These are phyloP conservation scores for Arachnomyces sp. DNA, from an alignment of 2,329 filamentous ascomycete species.

Conservation along the genomic window DNA sequence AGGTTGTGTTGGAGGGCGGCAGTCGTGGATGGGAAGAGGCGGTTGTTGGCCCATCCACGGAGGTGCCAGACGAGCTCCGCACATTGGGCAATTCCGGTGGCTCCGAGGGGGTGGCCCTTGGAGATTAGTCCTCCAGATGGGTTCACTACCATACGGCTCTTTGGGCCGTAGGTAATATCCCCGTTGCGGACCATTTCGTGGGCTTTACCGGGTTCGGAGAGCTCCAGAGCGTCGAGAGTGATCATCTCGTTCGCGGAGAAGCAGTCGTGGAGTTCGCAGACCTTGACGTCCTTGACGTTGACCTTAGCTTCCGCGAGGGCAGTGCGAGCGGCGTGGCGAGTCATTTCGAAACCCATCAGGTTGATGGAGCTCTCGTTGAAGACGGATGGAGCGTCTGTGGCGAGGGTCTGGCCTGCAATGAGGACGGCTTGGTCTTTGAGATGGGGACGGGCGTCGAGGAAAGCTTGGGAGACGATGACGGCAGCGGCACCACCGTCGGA, in stretches of 20 bases:
- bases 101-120: slow-evolving; percentile 90
- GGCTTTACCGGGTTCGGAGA: slow-evolving; percentile 70
- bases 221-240: slow-evolving; percentile 74
- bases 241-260: slow-evolving; percentile 95
- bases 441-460: slow-evolving; percentile 76
- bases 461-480: slow-evolving; percentile 78
- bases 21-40: slow-evolving; percentile 58
- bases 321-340: slow-evolving; percentile 55
- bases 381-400: slow-evolving; percentile 72
- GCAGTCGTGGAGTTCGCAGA: slow-evolving; percentile 93
- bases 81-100: slow-evolving; percentile 90
- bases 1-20: slow-evolving; percentile 86
- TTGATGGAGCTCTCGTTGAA: slow-evolving; percentile 79
- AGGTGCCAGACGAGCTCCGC: slow-evolving; percentile 94
- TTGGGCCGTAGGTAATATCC: slow-evolving; percentile 84
- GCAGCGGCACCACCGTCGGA: slow-evolving; percentile 86
- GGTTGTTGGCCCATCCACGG: slow-evolving; percentile 91
- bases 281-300: slow-evolving; percentile 59
- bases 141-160: slow-evolving; percentile 62
- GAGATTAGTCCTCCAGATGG: slow-evolving; percentile 90
- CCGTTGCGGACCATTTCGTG: slow-evolving; percentile 82
- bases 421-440: slow-evolving; percentile 74
- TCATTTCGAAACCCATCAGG: slow-evolving; percentile 84
- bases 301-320: slow-evolving; percentile 65
- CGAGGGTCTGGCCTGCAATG: slow-evolving; percentile 78